Evolutionary conservation across 306 rosid genomes (phyloP).

Genomic region (Alnus glutinosa): DNA sequence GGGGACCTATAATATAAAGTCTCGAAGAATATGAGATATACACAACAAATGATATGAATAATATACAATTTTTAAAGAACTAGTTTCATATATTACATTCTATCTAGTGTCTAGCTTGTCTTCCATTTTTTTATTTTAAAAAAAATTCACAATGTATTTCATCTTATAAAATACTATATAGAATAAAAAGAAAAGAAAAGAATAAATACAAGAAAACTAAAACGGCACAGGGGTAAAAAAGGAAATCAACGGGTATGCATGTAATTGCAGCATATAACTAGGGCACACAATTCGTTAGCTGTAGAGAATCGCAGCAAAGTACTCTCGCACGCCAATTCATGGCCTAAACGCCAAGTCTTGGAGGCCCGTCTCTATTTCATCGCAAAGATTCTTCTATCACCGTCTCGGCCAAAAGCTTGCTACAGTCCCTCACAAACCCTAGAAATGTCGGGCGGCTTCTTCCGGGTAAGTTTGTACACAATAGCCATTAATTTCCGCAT

Average conservation of each 20-base stretch:
- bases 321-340: not conserved
- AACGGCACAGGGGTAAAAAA: no score
- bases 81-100: no score
- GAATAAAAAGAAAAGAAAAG: no score
- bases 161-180: no score
- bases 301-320: not conserved
- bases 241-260: not conserved
- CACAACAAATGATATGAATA: no score
- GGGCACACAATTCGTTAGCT: not conserved
- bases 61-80: no score
- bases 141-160: no score
- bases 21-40: no score
- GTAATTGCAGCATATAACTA: not conserved
- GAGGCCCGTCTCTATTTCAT: conserved; percentile 7
- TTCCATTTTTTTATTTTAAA: no score
- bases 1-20: no score
- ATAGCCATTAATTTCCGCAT: not conserved
- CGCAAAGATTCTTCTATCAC: conserved; percentile 17
- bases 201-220: no score
- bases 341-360: conserved; percentile 2
- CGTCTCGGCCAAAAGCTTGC: conserved; percentile 26
- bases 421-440: conserved; percentile 38
- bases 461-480: conserved; percentile 55
- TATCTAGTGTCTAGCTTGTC: no score
- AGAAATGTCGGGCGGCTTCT: conserved; percentile 95